Percentiles rank a stretch among this genome's conserved stretches.
Conservation (phyloP, 352 stramenopile species). For the Peronospora destructor region DNA sequence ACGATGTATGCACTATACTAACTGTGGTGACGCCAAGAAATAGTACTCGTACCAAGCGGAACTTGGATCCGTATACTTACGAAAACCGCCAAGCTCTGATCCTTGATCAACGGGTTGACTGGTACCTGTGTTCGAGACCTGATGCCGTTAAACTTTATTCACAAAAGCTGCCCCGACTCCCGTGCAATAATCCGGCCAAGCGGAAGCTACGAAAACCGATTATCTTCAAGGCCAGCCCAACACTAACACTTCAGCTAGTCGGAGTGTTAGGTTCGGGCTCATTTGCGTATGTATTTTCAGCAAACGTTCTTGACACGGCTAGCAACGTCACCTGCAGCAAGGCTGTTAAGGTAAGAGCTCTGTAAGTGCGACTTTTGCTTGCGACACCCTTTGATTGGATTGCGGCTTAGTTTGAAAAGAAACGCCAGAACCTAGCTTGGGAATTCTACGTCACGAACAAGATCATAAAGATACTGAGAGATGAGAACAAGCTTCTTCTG, state of each 20-base stretch:
- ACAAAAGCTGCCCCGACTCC: conserved; percentile 40
- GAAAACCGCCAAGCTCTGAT: conserved; percentile 47
- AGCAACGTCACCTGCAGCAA: conserved; percentile 24
- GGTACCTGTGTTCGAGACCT: conserved; percentile 37
- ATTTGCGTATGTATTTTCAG: conserved; percentile 73
- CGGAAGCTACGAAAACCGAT: conserved; percentile 56
- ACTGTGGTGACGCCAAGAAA: conserved; percentile 20
- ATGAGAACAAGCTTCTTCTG: conserved; percentile 19
- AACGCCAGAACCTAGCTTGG: conserved; percentile 64
- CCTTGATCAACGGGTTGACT: conserved; percentile 30
- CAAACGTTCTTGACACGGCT: conserved; percentile 25
- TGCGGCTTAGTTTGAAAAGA: conserved; percentile 54
- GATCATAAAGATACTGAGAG: conserved; percentile 31
- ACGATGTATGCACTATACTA: conserved; percentile 4
- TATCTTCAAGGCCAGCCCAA: conserved; percentile 28
- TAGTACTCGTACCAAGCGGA: neutral
- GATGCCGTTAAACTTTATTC: conserved; percentile 50
- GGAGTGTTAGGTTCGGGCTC: conserved; percentile 63
- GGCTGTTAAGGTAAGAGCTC: conserved; percentile 55
- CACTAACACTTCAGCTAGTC: conserved; percentile 35
- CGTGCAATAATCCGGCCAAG: conserved; percentile 35
- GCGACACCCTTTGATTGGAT: conserved; percentile 2
- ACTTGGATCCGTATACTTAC: conserved; percentile 50
- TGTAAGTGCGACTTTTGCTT: neutral
- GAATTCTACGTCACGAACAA: conserved; percentile 71